Evolutionary conservation across 1,139 yeast species (phyloP).

Genomic region (Scheffersomyces lignicola): DNA sequence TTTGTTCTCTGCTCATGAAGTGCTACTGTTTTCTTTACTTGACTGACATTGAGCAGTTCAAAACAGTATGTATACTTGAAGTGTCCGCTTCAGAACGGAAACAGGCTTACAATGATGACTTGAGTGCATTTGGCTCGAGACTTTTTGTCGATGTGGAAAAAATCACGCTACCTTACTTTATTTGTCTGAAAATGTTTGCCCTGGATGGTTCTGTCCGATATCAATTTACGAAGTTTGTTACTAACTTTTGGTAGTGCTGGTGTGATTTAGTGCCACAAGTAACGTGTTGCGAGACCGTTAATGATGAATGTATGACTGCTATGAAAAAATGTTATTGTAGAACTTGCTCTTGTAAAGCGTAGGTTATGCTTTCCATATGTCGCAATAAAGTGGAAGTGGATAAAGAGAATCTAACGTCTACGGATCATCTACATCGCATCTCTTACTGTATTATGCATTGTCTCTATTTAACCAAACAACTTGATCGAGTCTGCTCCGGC

Average conservation of each 20-base stretch:
- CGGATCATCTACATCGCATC: no score
- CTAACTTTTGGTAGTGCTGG: no score
- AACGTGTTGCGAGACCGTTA: no score
- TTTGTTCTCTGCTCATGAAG: no score
- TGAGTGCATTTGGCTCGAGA: constrained; percentile 98
- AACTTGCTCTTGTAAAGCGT: no score
- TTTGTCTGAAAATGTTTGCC: constrained; percentile 38
- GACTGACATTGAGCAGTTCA: no score
- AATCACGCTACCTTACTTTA: constrained; percentile 78
- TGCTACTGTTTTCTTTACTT: no score
- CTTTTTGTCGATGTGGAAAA: constrained; percentile 89
- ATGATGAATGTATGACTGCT: not conserved
- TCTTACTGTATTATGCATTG: not conserved
- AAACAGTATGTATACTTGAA: not conserved
- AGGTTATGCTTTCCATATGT: no score
- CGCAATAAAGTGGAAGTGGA: no score
- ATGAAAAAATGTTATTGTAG: not conserved
- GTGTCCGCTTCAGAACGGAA: not conserved
- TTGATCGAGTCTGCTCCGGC: constrained; percentile 52
- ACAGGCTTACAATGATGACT: constrained; percentile 59
- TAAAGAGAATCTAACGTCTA: no score
- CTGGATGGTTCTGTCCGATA: not conserved
- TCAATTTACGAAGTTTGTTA: not conserved
- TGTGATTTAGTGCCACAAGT: no score
- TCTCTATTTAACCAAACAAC: constrained; percentile 51